A percentile compares a stretch with the other conserved stretches of the same genome.
Evolutionary conservation across 129 eudicot species (phyloP).

Genomic region (Kitagawia praeruptora): DNA sequence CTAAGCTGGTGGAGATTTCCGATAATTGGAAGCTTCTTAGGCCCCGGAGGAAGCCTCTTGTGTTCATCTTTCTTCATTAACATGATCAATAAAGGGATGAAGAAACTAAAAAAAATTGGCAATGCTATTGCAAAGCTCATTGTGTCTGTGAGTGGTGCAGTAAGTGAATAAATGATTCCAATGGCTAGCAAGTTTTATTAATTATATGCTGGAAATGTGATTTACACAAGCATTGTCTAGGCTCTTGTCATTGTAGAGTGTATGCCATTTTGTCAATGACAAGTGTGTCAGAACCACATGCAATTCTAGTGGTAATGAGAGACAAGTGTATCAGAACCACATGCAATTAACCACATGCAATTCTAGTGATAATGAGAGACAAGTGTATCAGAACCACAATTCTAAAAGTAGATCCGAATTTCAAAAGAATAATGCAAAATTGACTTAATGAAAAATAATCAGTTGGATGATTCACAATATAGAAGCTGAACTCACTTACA

Average conservation of each 20-base stretch:
- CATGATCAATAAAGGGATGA: neutral
- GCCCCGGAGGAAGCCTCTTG: constrained; percentile 31
- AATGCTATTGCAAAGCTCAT: neutral
- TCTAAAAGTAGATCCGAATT: no score
- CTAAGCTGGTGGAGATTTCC: constrained; percentile 38
- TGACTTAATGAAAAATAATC: no score
- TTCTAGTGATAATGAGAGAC: neutral
- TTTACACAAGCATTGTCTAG: neutral
- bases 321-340: no score
- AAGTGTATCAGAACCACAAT: neutral
- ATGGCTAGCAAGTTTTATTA: neutral
- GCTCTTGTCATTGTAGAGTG: neutral
- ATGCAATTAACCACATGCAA: no score
- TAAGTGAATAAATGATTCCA: neutral
- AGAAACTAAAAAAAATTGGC: neutral
- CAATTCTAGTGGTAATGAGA: neutral
- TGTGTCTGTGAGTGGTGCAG: neutral
- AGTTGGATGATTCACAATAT: no score
- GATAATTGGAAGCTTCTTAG: constrained; percentile 28
- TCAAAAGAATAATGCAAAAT: no score
- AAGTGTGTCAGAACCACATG: no score
- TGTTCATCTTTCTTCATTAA: neutral
- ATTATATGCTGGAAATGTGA: neutral
- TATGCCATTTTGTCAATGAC: no score
- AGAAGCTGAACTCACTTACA: no score